phyloP scores from a whole-genome alignment of 768 basidiomycete genomes.

The Floccularia luteovirens region DNA sequence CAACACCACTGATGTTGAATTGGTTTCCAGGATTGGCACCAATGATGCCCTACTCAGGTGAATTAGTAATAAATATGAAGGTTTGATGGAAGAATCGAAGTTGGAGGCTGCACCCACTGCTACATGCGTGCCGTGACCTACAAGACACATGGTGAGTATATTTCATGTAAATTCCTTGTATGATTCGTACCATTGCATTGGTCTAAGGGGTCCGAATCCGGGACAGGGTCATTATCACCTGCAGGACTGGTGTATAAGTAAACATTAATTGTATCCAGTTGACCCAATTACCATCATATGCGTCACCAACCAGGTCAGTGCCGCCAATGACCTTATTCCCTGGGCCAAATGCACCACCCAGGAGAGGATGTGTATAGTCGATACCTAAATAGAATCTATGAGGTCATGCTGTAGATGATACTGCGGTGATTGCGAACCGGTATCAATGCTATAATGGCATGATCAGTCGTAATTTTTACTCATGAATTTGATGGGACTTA shows the following conservation, averaged over 20 bases:
- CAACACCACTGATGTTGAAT: constrained; percentile 66
- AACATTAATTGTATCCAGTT: background rate
- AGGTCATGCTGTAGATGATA: background rate
- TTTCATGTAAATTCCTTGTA: background rate
- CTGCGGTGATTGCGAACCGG: constrained; percentile 15
- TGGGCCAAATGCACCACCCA: constrained; percentile 47
- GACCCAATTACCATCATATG: constrained; percentile 29
- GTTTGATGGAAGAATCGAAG: constrained; percentile 2
- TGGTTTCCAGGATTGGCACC: constrained; percentile 52
- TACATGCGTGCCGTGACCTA: constrained; percentile 47
- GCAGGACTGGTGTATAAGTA: background rate
- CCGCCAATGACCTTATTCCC: constrained; percentile 48
- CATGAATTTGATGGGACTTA: constrained; percentile 15
- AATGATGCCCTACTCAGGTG: constrained; percentile 40
- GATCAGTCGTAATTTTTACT: constrained; percentile 1
- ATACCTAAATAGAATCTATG: constrained; percentile 20
- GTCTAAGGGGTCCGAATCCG: constrained; percentile 45
- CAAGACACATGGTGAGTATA: background rate
- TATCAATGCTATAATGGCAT: constrained; percentile 38
- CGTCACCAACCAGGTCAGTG: constrained; percentile 52
- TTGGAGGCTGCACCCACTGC: constrained; percentile 23
- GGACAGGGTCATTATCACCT: constrained; percentile 40
- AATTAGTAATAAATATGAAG: constrained; percentile 9
- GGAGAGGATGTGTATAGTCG: constrained; percentile 48
- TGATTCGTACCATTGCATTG: constrained; percentile 31